Evolutionary conservation across 768 basidiomycete genomes (phyloP).

Genomic region (Panaeolus papilionaceus): DNA sequence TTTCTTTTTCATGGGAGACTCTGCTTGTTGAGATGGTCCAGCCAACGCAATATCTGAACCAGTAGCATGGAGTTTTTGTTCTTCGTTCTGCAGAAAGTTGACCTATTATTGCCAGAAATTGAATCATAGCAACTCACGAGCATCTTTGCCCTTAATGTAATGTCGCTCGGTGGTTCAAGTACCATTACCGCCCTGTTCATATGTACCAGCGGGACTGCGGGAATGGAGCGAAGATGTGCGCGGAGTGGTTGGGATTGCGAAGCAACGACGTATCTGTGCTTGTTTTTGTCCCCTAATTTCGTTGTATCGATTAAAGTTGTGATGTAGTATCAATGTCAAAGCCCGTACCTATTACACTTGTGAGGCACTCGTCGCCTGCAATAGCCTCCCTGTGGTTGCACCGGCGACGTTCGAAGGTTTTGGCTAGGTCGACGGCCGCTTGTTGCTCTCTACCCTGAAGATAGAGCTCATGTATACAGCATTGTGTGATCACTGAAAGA

Average conservation of each 20-base stretch:
- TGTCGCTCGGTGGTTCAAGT: conserved; percentile 86
- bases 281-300: conserved; percentile 74
- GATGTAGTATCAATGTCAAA: not conserved
- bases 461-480: conserved; percentile 94
- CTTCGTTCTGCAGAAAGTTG: conserved; percentile 58
- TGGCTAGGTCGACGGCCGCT: conserved; percentile 85
- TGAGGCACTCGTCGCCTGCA: conserved; percentile 82
- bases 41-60: conserved; percentile 54
- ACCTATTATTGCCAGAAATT: not conserved
- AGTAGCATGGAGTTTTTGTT: conserved; percentile 59
- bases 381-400: conserved; percentile 96
- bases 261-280: conserved; percentile 91
- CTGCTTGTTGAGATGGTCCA: conserved; percentile 38
- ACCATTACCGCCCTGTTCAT: conserved; percentile 93
- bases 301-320: not conserved
- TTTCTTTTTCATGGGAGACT: conserved; percentile 56
- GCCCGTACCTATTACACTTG: conserved; percentile 76
- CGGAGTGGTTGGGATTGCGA: conserved; percentile 83
- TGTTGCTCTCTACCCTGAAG: conserved; percentile 78
- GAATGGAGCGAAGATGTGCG: conserved; percentile 68
- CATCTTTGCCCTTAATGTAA: conserved; percentile 74
- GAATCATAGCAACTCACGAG: conserved; percentile 40
- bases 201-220: conserved; percentile 90
- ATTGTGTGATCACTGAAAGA: conserved; percentile 95
- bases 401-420: conserved; percentile 90